Base-by-base conservation (phyloP, 2,329 filamentous ascomycete species). In the Microsporum ferrugineum region DNA sequence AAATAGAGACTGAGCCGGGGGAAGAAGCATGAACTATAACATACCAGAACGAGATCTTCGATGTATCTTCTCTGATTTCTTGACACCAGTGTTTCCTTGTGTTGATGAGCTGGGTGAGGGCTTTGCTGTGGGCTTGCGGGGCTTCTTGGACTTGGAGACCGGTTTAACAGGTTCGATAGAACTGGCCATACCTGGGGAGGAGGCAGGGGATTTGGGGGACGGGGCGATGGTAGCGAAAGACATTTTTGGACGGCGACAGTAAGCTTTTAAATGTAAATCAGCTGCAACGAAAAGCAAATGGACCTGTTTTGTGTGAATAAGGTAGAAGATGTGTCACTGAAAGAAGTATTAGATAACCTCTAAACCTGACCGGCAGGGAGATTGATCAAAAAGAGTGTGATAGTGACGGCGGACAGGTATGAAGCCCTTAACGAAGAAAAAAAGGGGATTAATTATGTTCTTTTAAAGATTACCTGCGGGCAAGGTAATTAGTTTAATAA, bases 151-250 rank as follows among this genome's bases (percentile, higher is more conserved):
- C 39, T 61, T 65, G n/a, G 39, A 41, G n/a, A 51, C 31, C 29
- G 59, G 45, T 33, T 60, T 65, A 14, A 49, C 29, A 38, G 45
- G 57, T 3, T 53, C 61, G n/a, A 59, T 56, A 27, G 60, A 63
- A 5, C 43, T 33, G 49, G 58, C 59, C 55, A 61, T 60, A 43
- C 43, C 60, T 47, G 63, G 43, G 17, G 64, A 58, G 6, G 58
- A 57, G 29, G 60, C 60, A 2, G 60, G 61, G 29, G 60, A 57
- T 34, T 63, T 63, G 8, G 63, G 58, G n/a, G 63, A 62, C 14
- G 64, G 64, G n/a, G 63, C 63, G n/a, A 65, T 63, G 5, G 63
- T 58, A 55, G 64, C 59, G 60, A 63, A 66, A 33, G 64, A 66
- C 64, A 66, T 66, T 60, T 53, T 55, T 14, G 17, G 36, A 23